Conservation (phyloP, 345 rosid species). For the Corchorus olitorius region DNA sequence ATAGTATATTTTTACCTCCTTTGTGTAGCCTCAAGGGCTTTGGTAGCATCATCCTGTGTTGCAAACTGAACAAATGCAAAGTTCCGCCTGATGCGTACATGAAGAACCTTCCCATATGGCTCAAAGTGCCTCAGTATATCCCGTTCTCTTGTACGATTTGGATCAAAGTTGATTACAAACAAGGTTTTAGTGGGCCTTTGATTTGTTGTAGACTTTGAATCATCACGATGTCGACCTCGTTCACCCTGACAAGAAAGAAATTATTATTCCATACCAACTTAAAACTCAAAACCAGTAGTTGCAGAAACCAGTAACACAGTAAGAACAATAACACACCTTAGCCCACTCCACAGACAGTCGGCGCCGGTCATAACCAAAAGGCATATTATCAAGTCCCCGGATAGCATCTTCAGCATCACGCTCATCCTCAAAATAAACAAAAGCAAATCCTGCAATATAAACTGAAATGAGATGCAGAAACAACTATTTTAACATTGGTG, state of each 20-base stretch:
- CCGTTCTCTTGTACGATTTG: slow-evolving; percentile 64
- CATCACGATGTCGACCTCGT: slow-evolving; percentile 72
- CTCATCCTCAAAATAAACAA: slow-evolving; percentile 87
- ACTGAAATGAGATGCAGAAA: slow-evolving; percentile 24
- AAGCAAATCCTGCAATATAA: slow-evolving; percentile 72
- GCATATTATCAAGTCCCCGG: slow-evolving; percentile 58
- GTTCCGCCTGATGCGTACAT: slow-evolving; percentile 72
- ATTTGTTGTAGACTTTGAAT: slow-evolving; percentile 45
- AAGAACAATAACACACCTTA: slow-evolving; percentile 42
- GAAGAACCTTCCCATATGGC: slow-evolving; percentile 68
- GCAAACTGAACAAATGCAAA: slow-evolving; percentile 86
- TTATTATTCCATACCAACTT: neutral
- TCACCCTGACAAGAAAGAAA: slow-evolving; percentile 52
- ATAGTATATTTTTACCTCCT: slow-evolving; percentile 48
- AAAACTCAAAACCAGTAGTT: neutral
- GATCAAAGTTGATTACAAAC: slow-evolving; percentile 87
- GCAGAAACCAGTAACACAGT: neutral
- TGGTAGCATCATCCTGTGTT: slow-evolving; percentile 80
- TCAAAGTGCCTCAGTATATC: slow-evolving; percentile 82
- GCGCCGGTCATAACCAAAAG: slow-evolving; percentile 79
- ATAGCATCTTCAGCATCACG: slow-evolving; percentile 89
- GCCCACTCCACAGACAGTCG: slow-evolving; percentile 88
- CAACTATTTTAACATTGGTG: slow-evolving; percentile 8
- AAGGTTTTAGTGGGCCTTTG: slow-evolving; percentile 87
- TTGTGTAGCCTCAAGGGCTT: slow-evolving; percentile 75